Base-by-base conservation (phyloP, 192 early-diverging fungal species). In the Allomyces macrogynus region DNA sequence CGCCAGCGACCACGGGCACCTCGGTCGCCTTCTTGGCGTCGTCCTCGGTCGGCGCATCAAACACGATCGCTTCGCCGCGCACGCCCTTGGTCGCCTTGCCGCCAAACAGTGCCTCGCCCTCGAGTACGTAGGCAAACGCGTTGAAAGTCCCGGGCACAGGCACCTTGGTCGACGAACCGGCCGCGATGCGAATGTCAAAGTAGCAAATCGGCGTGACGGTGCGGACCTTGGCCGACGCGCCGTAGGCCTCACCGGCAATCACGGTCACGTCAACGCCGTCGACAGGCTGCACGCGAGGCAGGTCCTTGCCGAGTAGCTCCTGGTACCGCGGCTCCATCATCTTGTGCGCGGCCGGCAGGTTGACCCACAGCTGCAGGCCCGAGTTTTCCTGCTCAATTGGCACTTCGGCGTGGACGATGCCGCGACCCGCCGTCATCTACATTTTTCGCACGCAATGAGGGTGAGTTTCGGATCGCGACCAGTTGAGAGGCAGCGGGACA, bases 321-420 rank as follows among this genome's bases (percentile, higher is more conserved):
- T 78, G 73, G 63, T 74, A 78, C 20, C 69, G 68, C 1, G 84
- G 81, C 16, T 78, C 67, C 42, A 78, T 70, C 77, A 83, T 80
- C 70, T 86, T 86, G 67, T 74, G 61, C 57, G 66, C 63, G 27
- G 67, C 67, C n/a, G 84, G 83, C 4, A 87, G 72, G 70, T 87
- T 87, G 61, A 87, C 72, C 86, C 86, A 87, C 24, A 86, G 76
- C 66, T 87, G 86, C 1, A 85, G 66, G n/a, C 71, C 73, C 5
- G 69, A 66, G 18, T 76, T 80, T 22, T 69, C 65, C 24, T 73
- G 67, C 61, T 70, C 71, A 62, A 70, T 71, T 12, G 76, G 73
- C 49, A 67, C 77, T 66, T 84, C 83, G 11, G 76, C 74, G 63
- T 86, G 84, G 12, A 86, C 69, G 63, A 86, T 81, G 12, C 84